Base-by-base conservation (phyloP, 352 stramenopile species). In the Globisporangium acanthophoron region DNA sequence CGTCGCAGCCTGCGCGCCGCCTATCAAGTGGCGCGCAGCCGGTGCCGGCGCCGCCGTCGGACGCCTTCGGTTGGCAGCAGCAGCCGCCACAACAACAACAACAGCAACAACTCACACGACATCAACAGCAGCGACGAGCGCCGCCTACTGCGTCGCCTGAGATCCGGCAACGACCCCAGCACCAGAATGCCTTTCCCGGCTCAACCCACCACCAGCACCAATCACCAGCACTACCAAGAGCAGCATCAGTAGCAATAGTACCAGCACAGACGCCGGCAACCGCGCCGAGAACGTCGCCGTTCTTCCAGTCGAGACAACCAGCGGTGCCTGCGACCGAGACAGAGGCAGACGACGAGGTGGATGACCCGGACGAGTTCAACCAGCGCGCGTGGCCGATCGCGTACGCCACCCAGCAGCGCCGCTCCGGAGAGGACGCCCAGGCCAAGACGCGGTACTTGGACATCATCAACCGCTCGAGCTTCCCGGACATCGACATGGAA, bases 391-490 rank as follows among this genome's bases (percentile, higher is more conserved):
- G 56, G 48, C 54, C 62, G 5, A 61, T 58, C 33, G 61, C 43
- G 27, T 58, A 64, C 43, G 47, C 50, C n/a, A 44, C 63, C 11
- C 60, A 57, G 43, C 59, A 65, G 24, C 67, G 51, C 18, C 49
- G 58, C 29, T 54, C 70, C 29, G 78, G 81, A 21, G 85, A 91
- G 58, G 83, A 93, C 54, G 1, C 52, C 0, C 47, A 77, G 7
- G 83, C 78, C 24, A 83, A 73, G 67, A 82, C 41, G 40, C 73
- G 83, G 41, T 92, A 92, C 52, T 49, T 83, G 40, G 67, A 85
- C 45, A 52, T 83, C 16, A 62, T 71, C 37, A 54, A 69, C 37
- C 58, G 65, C 15, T 64, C 69, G 11, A 64, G 45, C 18, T 76
- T 71, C 54, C 78, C 80, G 3, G 59, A 66, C 41, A 83, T 93